phyloP scores from a whole-genome alignment of 805 yeast genomes.

The Candida nitratophila region DNA sequence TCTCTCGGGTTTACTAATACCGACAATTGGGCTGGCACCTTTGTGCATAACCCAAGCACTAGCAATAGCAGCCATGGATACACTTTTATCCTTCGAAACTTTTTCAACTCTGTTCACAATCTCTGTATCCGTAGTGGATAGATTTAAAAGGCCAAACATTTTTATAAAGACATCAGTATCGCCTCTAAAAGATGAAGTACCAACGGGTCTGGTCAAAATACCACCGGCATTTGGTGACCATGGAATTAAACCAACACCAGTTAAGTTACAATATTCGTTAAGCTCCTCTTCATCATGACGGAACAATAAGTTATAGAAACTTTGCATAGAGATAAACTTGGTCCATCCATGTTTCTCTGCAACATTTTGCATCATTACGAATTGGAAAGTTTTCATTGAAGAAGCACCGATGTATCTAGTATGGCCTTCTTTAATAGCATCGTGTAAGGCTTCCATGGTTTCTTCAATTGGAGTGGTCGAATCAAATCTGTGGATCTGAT shows the following conservation, averaged over 20 bases:
- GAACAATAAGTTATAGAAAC: slow-evolving; percentile 45
- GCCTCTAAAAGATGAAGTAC: neutral
- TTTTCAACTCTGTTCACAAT: slow-evolving; percentile 48
- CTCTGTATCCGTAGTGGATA: slow-evolving; percentile 20
- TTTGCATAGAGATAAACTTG: slow-evolving; percentile 55
- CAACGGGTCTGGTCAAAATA: slow-evolving; percentile 40
- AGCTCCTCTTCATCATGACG: slow-evolving; percentile 67
- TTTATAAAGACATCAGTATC: neutral
- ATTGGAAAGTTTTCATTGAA: slow-evolving; percentile 49
- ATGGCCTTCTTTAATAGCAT: slow-evolving; percentile 37
- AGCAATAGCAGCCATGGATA: slow-evolving; percentile 48
- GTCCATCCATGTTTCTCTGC: slow-evolving; percentile 54
- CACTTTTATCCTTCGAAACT: slow-evolving; percentile 37
- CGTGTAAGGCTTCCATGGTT: slow-evolving; percentile 50
- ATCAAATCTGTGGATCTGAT: slow-evolving; percentile 54
- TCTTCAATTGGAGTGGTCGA: slow-evolving; percentile 40
- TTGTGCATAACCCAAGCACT: slow-evolving; percentile 48
- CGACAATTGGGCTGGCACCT: slow-evolving; percentile 50
- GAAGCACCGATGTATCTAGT: slow-evolving; percentile 59
- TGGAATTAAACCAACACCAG: slow-evolving; percentile 50
- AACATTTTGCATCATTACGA: slow-evolving; percentile 44
- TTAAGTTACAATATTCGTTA: slow-evolving; percentile 44
- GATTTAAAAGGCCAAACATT: neutral
- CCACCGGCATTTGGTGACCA: slow-evolving; percentile 59
- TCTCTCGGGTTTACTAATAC: slow-evolving; percentile 39